Base-by-base conservation (phyloP, 306 rosid species). In the Cucurbita moschata region DNA sequence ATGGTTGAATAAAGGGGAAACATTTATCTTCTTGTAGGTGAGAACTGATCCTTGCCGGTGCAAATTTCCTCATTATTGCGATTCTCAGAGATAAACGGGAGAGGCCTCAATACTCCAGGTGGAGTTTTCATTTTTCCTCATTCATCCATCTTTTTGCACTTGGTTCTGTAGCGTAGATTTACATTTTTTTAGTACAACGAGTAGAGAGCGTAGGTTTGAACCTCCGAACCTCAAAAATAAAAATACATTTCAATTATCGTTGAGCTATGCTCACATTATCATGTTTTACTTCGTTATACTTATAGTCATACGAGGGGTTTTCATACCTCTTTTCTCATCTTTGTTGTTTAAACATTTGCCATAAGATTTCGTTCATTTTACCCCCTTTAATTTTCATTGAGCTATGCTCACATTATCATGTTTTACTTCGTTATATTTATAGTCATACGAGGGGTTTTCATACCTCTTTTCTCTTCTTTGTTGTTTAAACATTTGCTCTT, bases 1-100 rank as follows among this genome's bases (percentile, higher is more conserved):
- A 52, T 68, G 26, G 51, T 59, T 76, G 73, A 51, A 68, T 18
- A 21, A 75, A 51, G 12, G 2, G 18, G 39, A 37, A n/a, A 4
- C 1, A 5, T 1, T 54, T 61, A 4, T 42, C 58, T 19, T 57
- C 39, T 77, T 78, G 76, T 92, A 92, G 96, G 88, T 88, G 68
- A 84, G 92, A 78, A 72, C 80, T 71, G 88, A 77, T 55, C 82
- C 84, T 43, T 92, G 98, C 86, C 78, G 79, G 47, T 92, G 98
- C 78, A 85, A 80, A 67, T 90, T 79, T 73, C 83, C 87, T 11
- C 87, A 78, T 26, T 87, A 82, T 73, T 92, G 96, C 0, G 92
- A 92, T 74, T 87, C 91, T 73, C 88, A 74, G 85, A 77, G 74
- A 82, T 77, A 77, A 74, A 18, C 1, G 54, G 35, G 35, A 66